Percentiles rank a stretch among this genome's conserved stretches.
Conservation (phyloP, 169 alveolate species). For the Plasmodium sp. region DNA sequence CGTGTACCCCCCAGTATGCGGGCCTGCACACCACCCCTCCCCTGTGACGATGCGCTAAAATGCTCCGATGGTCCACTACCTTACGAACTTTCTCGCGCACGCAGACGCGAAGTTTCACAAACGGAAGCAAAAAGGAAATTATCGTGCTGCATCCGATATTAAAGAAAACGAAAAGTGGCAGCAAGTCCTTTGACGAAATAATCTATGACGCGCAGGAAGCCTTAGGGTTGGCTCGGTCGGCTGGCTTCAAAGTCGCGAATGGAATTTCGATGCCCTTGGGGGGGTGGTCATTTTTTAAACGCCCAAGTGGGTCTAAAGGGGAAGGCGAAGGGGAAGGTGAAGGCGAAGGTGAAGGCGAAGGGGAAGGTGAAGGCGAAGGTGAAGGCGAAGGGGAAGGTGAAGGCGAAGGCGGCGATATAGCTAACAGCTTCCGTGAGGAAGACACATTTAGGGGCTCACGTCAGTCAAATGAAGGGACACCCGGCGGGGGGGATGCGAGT, state of each 20-base stretch:
- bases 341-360: not conserved
- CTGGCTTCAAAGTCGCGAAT: constrained; percentile 53
- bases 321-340: not conserved
- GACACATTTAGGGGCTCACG: not conserved
- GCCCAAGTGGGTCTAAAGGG: not conserved
- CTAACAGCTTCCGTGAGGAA: not conserved
- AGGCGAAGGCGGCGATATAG: not conserved
- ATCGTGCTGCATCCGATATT: constrained; percentile 60
- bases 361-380: not conserved
- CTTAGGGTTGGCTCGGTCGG: constrained; percentile 70
- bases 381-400: not conserved
- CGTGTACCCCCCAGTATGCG: not conserved
- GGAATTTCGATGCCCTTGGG: constrained; percentile 74
- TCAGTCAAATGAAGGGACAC: not conserved
- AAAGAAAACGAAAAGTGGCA: constrained; percentile 10
- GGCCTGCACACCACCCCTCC: not conserved
- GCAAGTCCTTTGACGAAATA: constrained; percentile 31
- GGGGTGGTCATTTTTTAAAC: constrained; percentile 26
- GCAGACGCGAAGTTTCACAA: constrained; percentile 7
- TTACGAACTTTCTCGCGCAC: not conserved
- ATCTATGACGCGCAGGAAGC: constrained; percentile 72
- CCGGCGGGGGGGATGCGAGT: not conserved
- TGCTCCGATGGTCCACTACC: not conserved
- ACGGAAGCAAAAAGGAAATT: constrained; percentile 49
- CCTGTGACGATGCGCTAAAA: not conserved